Base-by-base conservation (phyloP, 1,139 yeast species). In the Hemisphaericaspora xylanilytica region DNA sequence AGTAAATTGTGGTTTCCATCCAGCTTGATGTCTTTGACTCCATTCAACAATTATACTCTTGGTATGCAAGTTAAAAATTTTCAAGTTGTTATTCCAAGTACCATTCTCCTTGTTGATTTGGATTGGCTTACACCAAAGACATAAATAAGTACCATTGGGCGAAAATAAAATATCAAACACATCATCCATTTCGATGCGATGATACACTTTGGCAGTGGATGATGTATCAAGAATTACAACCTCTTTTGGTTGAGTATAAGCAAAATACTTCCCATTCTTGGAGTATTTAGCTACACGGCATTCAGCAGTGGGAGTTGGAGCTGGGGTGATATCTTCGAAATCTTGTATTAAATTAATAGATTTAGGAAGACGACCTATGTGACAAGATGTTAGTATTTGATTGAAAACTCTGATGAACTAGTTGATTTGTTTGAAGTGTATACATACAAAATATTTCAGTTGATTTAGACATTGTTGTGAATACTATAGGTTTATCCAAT, bases 1-100 rank as follows among this genome's bases (percentile, higher is more conserved):
- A 11, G 95, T 85, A 60, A 84, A 88, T 65, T 88, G 96, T 25
- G 95, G 85, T 55, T 80, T 81, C 96, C 98, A 90, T 22, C 92
- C 94, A 44, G 80, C 79, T 67, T 92, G 97, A 42, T 81, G 81
- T 61, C 85, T 87, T 48, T 86, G 85, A 39, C 85, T 71, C 74
- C 87, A 90, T 49, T 80, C 78, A 49, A 75, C 80, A 36, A 80
- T 65, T 35, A 80, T 71, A 38, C 73, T 67, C 30, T 77, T 58
- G 31, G 61, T 56, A 31, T 64, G 59, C 39, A 80, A 66, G 48
- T 77, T 73, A 78, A 85, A 88, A 43, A 92, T 75, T 55, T 81
- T 80, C 49, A 90, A 86, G 61, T 90, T 90, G 47, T 87, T 80
- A 40, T 63, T 68, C 78, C 81, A 83, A 53, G 85, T 81, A 25